Evolutionary conservation across 768 basidiomycete genomes (phyloP), one percentile per base, ranked within the genome.

Genomic region (Grammothele lineata): DNA sequence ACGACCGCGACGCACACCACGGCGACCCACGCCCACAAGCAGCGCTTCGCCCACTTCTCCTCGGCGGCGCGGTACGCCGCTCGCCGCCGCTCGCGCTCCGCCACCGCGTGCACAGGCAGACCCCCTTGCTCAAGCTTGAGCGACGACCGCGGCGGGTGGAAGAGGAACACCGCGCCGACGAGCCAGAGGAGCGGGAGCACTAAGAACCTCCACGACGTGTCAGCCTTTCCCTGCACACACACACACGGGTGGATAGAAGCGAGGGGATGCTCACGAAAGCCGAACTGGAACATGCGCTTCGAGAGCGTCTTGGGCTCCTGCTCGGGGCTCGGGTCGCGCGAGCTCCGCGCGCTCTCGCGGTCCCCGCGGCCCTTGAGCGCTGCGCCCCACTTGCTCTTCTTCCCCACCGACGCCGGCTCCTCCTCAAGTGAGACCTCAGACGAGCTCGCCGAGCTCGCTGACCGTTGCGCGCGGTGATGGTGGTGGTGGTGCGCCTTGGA

Each of bases 41-140:
- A 53, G 38, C 51, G 51, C 12, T 32, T 33, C 24, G 51, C 51
- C 51, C 51, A 53, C 21, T 37, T 39, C 27, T 43, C 46, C 35
- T 53, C 51, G n/a, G 50, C 45, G 5, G 26, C 40, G 18, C 43
- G 48, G 39, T 50, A 44, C 32, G 43, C 48, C 9, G 24, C 39
- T 10, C 38, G 38, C 32, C 44, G 43, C 5, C 38, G 43, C 12
- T 37, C 34, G 39, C 45, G 35, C 27, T 51, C 40, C 6, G 35
- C 35, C 9, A 36, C 35, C 9, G 35, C n/a, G 25, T 30, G 37
- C 3, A 52, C 45, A 2, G 41, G 33, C 6, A 35, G 32, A 23
- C 21, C 19, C 23, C 42, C 41, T 14, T 43, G 40, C 33, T 53
- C 42, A 15, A 25, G 27, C 18, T 34, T 34, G 42, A 37, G 43